Percentiles rank a stretch among this genome's conserved stretches.
Conservation (phyloP, 139 green algal species). For the Cymbomonas tetramitiformis region DNA sequence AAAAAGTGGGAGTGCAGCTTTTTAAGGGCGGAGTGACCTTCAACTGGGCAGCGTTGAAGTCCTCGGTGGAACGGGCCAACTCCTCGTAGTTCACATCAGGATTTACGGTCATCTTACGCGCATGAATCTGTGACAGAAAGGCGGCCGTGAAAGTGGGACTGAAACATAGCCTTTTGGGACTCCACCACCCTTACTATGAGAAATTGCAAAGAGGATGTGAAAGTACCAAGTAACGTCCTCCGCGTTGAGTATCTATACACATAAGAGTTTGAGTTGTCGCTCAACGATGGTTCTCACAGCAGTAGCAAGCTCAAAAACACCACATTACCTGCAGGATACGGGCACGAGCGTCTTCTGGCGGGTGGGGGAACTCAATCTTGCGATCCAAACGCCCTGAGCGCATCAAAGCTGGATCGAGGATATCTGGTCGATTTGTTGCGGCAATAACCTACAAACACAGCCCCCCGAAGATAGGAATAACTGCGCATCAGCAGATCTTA, state of each 20-base stretch:
- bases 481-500: no score
- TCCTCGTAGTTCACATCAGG: slow-evolving; percentile 95
- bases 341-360: slow-evolving; percentile 83
- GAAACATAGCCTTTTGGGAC: no score
- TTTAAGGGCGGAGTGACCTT: no score
- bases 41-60: slow-evolving; percentile 95
- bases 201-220: no score
- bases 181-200: no score
- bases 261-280: no score
- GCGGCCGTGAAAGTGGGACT: not conserved
- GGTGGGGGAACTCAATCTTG: slow-evolving; percentile 99
- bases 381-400: slow-evolving; percentile 81
- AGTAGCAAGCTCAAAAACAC: not conserved
- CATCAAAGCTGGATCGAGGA: slow-evolving; percentile 93
- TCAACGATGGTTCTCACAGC: no score
- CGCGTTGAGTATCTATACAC: no score
- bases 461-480: no score
- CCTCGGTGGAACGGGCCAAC: slow-evolving; percentile 82
- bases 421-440: slow-evolving; percentile 94
- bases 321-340: slow-evolving; percentile 79
- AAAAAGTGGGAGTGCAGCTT: no score
- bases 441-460: slow-evolving; percentile 88
- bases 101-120: slow-evolving; percentile 68
- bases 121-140: slow-evolving; percentile 46
- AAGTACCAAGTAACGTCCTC: no score